Base-by-base conservation (phyloP, 345 rosid species). In the Erysimum cheiranthoides region DNA sequence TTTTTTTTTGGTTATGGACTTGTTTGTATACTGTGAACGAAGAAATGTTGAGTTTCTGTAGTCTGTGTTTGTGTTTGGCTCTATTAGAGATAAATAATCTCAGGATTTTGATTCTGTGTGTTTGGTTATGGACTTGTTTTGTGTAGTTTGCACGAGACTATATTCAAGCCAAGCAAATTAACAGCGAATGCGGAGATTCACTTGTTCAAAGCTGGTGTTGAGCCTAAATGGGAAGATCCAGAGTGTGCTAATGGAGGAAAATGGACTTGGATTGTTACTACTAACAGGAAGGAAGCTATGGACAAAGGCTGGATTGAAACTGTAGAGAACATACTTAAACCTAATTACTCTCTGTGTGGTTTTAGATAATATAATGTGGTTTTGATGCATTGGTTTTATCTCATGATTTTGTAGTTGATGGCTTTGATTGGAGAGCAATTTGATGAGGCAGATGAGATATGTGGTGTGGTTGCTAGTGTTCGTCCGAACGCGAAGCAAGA, bases 211-310 rank as follows among this genome's bases (percentile, higher is more conserved):
- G 89, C 77, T 77, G 98, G 97, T 31, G 62, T 94, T 78, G 97
- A 92, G 68, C 98, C 98, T 10, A 94, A 92, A 68, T 94, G 97
- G 98, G 98, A 94, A 83, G 98, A 94, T 85, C 96, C 96, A 0
- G 96, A 86, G 82, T 90, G 96, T 79, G 93, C 96, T 52, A 66
- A 81, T 82, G 97, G 98, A 36, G 98, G 98, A 31, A 94, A 91
- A 80, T 94, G 98, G 98, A 74, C 94, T 38, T 92, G 90, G 96
- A 38, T 91, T 71, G 84, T 91, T 71, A 59, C 82, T 21, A 61
- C 74, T 68, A 73, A 62, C 76, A 81, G 87, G 74, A 91, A 89
- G 81, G 5, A 78, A 60, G 73, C 61, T 66, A 82, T 94, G 25
- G 96, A 91, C 65, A 64, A 77, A 46, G 83, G 84, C 90, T 93